Base-by-base conservation (phyloP, 331 rosid species). In the Acacia pycnantha region DNA sequence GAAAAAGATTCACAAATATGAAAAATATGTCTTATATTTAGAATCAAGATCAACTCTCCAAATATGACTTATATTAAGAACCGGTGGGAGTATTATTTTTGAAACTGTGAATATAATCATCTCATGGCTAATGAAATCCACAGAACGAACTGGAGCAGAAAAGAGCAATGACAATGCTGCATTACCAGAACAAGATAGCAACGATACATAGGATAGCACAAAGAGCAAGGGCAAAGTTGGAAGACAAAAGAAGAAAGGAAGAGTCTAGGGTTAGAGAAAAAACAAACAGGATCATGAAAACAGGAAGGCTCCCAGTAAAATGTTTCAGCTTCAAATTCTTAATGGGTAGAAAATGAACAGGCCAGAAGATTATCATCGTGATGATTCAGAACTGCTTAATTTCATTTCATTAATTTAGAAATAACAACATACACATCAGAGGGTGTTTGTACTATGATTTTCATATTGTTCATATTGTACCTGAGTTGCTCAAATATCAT, bases 241-340 rank as follows among this genome's bases (percentile, higher is more conserved):
- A 92, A 88, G 90, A 87, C 69, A 88, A 86, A 19, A 87, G 89
- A 81, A 89, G 87, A 84, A 84, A 82, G n/a, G 84, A 91, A 86
- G 94, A 88, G 74, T 77, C 70, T 1, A 73, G 70, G 50, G 90
- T 83, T 35, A 90, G 70, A 85, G 88, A 90, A 61, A 88, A 86
- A 85, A 91, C 80, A 14, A 85, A 84, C 62, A 88, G 78, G 82
- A 83, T 88, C 24, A 64, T 83, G 81, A 79, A 90, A 77, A 88
- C 89, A 2, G 91, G 93, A 21, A 80, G 66, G 56, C 83, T 80
- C 47, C 91, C 94, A 7, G 77, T 83, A 66, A 85, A 84, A 82
- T 94, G 87, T 79, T 88, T 88, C 85, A 91, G 94, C 87, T 87
- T 92, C 93, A 81, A 22, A 72, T 50, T 89, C 78, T 83, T 82